Evolutionary conservation across 306 rosid genomes (phyloP).

Genomic region (Carpinus viminea): DNA sequence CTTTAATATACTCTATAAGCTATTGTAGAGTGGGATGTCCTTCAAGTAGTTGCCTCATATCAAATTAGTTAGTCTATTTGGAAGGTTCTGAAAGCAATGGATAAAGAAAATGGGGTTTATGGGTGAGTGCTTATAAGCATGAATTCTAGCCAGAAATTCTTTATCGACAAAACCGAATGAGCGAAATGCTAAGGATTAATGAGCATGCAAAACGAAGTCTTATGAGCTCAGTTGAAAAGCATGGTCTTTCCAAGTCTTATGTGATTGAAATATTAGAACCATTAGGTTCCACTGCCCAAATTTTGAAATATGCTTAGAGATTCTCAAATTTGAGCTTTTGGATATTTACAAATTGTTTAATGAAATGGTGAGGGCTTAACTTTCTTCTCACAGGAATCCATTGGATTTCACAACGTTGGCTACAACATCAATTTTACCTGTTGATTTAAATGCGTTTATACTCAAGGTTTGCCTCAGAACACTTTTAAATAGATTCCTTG

Average conservation of each 20-base stretch:
- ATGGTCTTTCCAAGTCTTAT: neutral
- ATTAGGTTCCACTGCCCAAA: neutral
- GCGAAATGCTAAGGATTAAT: neutral
- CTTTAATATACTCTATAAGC: neutral
- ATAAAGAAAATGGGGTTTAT: neutral
- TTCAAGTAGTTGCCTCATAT: neutral
- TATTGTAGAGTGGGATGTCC: neutral
- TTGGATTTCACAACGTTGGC: constrained; percentile 73
- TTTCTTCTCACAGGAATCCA: constrained; percentile 59
- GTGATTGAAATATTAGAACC: neutral
- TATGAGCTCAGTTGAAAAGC: neutral
- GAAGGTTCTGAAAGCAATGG: neutral
- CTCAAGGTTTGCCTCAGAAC: constrained; percentile 59
- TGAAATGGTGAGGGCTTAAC: constrained; percentile 7
- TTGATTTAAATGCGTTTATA: constrained; percentile 73
- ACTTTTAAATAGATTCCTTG: constrained; percentile 17
- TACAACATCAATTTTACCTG: constrained; percentile 77
- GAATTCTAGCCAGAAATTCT: neutral
- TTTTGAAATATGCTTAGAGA: neutral
- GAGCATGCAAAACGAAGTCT: neutral
- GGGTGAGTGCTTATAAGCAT: neutral
- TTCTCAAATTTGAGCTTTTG: neutral
- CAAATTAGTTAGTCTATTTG: neutral
- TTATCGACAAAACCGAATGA: neutral
- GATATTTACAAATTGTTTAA: neutral